Conservation (phyloP, 495 filamentous ascomycete genomes). For the Apiosordaria backusii region DNA sequence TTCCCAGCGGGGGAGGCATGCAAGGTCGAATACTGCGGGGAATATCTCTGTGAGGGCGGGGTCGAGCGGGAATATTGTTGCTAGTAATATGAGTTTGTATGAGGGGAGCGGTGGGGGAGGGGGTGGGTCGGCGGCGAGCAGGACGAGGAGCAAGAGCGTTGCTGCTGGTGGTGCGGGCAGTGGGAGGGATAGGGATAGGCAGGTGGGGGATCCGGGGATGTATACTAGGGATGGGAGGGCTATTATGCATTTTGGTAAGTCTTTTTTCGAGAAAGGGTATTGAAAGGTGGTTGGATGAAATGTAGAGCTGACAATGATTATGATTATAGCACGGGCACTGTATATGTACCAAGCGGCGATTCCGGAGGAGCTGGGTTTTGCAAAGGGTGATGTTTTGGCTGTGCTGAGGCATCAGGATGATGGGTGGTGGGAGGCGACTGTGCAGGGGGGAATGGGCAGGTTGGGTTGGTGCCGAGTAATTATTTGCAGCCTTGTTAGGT, state of each 20-base stretch:
- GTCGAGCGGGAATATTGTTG: not conserved
- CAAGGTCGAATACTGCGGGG: slow-evolving; percentile 17
- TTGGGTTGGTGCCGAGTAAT: slow-evolving; percentile 94
- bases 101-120: slow-evolving; percentile 46
- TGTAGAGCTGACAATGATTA: slow-evolving; percentile 13
- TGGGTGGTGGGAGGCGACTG: slow-evolving; percentile 99
- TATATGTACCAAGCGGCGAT: slow-evolving; percentile 95
- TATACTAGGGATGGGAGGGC: slow-evolving; percentile 82
- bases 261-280: not conserved
- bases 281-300: not conserved
- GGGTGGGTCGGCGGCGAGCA: slow-evolving; percentile 16
- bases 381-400: slow-evolving; percentile 86
- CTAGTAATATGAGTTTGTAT: slow-evolving; percentile 57
- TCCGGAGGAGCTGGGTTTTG: slow-evolving; percentile 88
- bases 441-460: slow-evolving; percentile 68
- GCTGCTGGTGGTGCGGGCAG: slow-evolving; percentile 45
- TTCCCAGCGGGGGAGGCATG: slow-evolving; percentile 46
- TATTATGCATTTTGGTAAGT: slow-evolving; percentile 90
- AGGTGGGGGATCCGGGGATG: slow-evolving; percentile 64
- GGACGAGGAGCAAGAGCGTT: slow-evolving; percentile 77
- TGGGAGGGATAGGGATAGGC: slow-evolving; percentile 74
- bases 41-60: slow-evolving; percentile 6
- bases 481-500: slow-evolving; percentile 78
- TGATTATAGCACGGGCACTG: slow-evolving; percentile 73
- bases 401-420: slow-evolving; percentile 94